A percentile compares a stretch with the other conserved stretches of the same genome.
These are phyloP conservation scores for Penicillium sp. DNA, from an alignment of 2,329 filamentous ascomycete genomes.

Conservation along the genomic window DNA sequence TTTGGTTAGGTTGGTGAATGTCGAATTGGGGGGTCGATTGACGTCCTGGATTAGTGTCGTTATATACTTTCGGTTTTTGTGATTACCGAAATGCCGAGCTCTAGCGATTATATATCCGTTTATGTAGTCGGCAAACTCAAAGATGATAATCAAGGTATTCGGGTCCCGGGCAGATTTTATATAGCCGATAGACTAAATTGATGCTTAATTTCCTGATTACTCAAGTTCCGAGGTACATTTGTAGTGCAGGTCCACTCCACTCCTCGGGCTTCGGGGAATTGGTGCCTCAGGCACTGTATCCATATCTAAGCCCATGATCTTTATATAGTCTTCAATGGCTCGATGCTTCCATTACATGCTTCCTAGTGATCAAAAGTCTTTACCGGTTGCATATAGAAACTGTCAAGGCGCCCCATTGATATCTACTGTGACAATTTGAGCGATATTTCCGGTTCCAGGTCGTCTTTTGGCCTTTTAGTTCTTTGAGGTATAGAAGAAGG, in stretches of 20 bases:
- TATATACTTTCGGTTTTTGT: not conserved
- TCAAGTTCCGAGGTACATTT: slow-evolving; percentile 15
- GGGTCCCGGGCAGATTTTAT: not conserved
- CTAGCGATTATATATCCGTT: not conserved
- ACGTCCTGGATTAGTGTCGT: not conserved
- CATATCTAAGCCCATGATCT: not conserved
- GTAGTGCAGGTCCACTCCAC: not conserved
- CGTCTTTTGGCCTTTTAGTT: not conserved
- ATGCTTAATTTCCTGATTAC: slow-evolving; percentile 19
- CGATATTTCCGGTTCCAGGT: not conserved
- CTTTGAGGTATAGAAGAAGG: no score
- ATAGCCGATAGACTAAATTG: not conserved
- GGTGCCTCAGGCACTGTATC: not conserved
- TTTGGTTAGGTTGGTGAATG: not conserved
- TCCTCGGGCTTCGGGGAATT: not conserved
- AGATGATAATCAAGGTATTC: not conserved
- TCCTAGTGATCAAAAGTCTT: no score
- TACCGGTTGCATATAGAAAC: no score
- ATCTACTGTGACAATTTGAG: not conserved
- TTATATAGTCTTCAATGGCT: not conserved
- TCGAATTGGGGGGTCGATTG: not conserved
- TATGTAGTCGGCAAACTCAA: not conserved
- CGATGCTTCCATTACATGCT: not conserved
- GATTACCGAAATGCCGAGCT: not conserved
- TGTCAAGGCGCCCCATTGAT: not conserved